Base-by-base conservation (phyloP, 169 alveolate species). In the Ichthyophthirius multifiliis region DNA sequence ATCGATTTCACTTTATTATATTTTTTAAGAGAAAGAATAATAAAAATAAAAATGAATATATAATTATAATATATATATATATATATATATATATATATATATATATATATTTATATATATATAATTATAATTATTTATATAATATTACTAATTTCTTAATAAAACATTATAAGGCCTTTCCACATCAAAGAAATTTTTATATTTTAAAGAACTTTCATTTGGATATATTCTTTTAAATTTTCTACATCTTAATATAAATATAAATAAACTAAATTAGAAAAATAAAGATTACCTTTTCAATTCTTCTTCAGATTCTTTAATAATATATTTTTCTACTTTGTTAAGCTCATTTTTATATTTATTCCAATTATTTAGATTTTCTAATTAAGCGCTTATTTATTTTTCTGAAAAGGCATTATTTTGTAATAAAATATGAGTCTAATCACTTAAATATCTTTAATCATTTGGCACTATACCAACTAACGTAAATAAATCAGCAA, bases 401-500 rank as follows among this genome's bases (percentile, higher is more conserved):
- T 63, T 83, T 73, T 35, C 46, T 5, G 31, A 73, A 43, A 39
- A 30, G 12, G 41, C 45, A n/a, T 67, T 16, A 67, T 67, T 67
- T n/a, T 34, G 18, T 37, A 41, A 16, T 12, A 34, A 39, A 41
- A 32, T 67, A 39, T 67, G 73, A 4, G 81, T 43, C 4, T 27
- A 20, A 37, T 67, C 77, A 37, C 43, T 41, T 0, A 41, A 5
- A 41, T 67, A 81, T 73, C 86, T 35, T 73, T 81, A 41, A 39
- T 81, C 86, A 45, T 65, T 65, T 37, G 90, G 85, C 15, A 81
- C 77, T 1, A 92, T 78, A 5, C 97, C 97, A 31, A 86, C 83
- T n/a, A 92, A 48, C 65, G 89, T 94, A 76, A 92, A 89, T 48
- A 91, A 55, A 71, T 94, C 96, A 76, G 94, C 90, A 23, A 94